Evolutionary conservation across 352 stramenopile genomes (phyloP).

Genomic region (Phytophthora brassicae): DNA sequence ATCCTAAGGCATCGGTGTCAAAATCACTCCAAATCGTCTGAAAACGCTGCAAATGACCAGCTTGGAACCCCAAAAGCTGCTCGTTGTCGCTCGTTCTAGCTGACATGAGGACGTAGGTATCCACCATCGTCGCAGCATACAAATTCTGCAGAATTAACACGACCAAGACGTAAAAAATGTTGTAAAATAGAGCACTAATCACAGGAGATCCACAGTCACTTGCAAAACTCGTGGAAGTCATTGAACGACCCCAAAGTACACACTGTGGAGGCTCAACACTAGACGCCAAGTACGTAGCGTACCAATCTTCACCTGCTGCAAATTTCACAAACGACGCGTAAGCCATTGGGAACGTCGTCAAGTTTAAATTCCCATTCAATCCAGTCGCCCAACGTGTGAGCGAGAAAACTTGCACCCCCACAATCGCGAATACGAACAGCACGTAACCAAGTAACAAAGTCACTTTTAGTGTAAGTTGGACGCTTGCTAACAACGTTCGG

Average conservation of each 20-base stretch:
- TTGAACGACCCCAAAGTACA: slow-evolving; percentile 42
- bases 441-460: slow-evolving; percentile 81
- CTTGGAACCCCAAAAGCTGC: slow-evolving; percentile 63
- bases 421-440: slow-evolving; percentile 80
- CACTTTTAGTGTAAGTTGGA: slow-evolving; percentile 74
- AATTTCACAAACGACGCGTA: slow-evolving; percentile 84
- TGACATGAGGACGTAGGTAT: slow-evolving; percentile 80
- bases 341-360: slow-evolving; percentile 72
- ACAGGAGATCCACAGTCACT: slow-evolving; percentile 72
- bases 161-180: slow-evolving; percentile 81
- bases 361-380: slow-evolving; percentile 72
- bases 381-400: slow-evolving; percentile 78
- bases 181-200: slow-evolving; percentile 74
- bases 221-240: slow-evolving; percentile 14
- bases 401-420: slow-evolving; percentile 83
- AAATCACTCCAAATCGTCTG: slow-evolving; percentile 76
- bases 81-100: slow-evolving; percentile 62
- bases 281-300: slow-evolving; percentile 72
- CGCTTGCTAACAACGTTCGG: slow-evolving; percentile 67
- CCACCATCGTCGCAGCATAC: slow-evolving; percentile 80
- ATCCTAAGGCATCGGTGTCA: slow-evolving; percentile 69
- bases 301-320: slow-evolving; percentile 83
- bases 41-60: slow-evolving; percentile 63
- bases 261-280: slow-evolving; percentile 63
- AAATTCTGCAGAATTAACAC: slow-evolving; percentile 81